These are phyloP conservation scores for Amauroascus niger DNA, from an alignment of 2,329 filamentous ascomycete species.

Conservation along the genomic window DNA sequence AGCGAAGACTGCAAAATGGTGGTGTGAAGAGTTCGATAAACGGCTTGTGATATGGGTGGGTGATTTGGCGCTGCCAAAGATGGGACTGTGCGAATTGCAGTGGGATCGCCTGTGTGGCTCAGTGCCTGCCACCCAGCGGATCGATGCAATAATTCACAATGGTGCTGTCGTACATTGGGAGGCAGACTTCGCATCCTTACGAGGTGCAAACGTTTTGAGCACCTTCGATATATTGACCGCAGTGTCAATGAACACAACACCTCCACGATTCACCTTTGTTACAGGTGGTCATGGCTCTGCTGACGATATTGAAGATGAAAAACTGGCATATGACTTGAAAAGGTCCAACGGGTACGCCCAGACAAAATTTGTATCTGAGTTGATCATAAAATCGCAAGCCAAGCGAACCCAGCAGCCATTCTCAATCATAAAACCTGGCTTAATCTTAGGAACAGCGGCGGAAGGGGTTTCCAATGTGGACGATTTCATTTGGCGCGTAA, in stretches of 20 bases:
- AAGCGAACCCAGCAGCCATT: neutral
- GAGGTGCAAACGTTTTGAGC: neutral
- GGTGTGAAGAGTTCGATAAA: neutral
- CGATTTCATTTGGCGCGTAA: neutral
- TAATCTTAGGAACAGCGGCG: neutral
- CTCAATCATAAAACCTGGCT: neutral
- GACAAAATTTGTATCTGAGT: neutral
- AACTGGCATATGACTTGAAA: neutral
- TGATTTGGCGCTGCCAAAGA: slow-evolving; percentile 26
- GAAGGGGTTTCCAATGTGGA: neutral
- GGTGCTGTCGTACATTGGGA: slow-evolving; percentile 32
- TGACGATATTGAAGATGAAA: neutral
- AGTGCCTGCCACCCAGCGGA: slow-evolving; percentile 12
- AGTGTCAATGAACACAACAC: neutral
- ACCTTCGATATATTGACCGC: neutral
- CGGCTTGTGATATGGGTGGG: slow-evolving; percentile 28
- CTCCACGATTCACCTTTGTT: neutral
- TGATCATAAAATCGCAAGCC: neutral
- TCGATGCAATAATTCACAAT: slow-evolving; percentile 45
- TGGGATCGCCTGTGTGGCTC: slow-evolving; percentile 21
- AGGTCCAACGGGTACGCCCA: neutral
- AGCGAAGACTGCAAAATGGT: slow-evolving; percentile 20
- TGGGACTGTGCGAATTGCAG: slow-evolving; percentile 33
- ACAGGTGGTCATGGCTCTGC: neutral
- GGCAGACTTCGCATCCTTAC: neutral